A percentile compares a stretch with the other conserved stretches of the same genome.
Evolutionary conservation across 129 eudicot species (phyloP).

Genomic region (Escallonia herrerae): DNA sequence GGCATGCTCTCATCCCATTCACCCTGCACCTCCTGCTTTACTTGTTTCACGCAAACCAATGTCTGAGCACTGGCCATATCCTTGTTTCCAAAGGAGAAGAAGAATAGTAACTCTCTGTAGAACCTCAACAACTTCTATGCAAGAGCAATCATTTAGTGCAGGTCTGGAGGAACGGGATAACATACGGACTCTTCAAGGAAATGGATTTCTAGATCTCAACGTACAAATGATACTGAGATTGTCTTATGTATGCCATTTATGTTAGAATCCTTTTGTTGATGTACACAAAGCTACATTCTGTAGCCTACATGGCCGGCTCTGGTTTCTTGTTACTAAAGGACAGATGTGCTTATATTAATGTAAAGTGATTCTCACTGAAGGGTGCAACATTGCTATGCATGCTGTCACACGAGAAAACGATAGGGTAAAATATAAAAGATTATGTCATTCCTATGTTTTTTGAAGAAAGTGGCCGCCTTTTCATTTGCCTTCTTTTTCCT

Average conservation of each 20-base stretch:
- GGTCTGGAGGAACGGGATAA: background rate
- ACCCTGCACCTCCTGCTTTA: slow-evolving; percentile 35
- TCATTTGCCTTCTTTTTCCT: background rate
- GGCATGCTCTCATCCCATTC: slow-evolving; percentile 65
- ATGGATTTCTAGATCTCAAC: slow-evolving; percentile 16
- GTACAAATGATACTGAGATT: slow-evolving; percentile 14
- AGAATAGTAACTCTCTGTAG: slow-evolving; percentile 8
- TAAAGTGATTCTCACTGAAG: background rate
- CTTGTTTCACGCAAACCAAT: slow-evolving; percentile 46
- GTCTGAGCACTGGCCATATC: slow-evolving; percentile 20
- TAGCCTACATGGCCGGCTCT: slow-evolving; percentile 1
- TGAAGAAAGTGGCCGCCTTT: background rate
- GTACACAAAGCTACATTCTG: background rate
- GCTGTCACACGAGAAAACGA: background rate
- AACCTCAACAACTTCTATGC: slow-evolving; percentile 7
- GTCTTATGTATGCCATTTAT: slow-evolving; percentile 2
- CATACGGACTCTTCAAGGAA: slow-evolving; percentile 28
- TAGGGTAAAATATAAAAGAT: no score
- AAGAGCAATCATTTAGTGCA: background rate
- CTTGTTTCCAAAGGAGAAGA: slow-evolving; percentile 9
- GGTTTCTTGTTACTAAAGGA: background rate
- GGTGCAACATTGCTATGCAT: background rate
- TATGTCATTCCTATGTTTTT: no score
- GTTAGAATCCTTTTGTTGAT: background rate
- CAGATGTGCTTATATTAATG: background rate